Evolutionary conservation across 768 basidiomycete species (phyloP), one percentile per base, ranked within the genome.

Genomic region (Mrakia frigida): DNA sequence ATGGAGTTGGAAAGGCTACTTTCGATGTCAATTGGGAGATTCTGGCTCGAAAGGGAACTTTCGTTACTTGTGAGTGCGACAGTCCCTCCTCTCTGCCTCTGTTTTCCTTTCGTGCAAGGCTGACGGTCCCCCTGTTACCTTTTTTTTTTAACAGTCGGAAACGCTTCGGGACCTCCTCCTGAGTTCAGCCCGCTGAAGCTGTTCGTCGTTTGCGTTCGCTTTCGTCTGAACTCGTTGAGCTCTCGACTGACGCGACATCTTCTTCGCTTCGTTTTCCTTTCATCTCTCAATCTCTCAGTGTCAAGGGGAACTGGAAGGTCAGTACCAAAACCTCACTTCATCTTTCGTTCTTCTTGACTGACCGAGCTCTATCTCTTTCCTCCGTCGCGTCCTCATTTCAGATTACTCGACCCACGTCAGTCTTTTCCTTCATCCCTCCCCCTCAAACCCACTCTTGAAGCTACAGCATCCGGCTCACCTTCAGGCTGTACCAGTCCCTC

Each of bases 1-100:
- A 99, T 80, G 96, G 96, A 39, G 93, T 99, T n/a, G 96, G 96
- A 1, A 95, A 92, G 85, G 92, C 93, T 82, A 98, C 94, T 88
- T 95, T 84, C 76, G 91, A 86, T 1, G 39, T 75, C 25, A 78
- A 80, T 74, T 79, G 79, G 41, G 21, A 59, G 77, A 78, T n/a
- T 33, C 74, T 16, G 52, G 75, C 61, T 70, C 39, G 23, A 13
- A 67, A 77, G 35, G 63, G 75, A 67, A 78, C 77, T 56, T 33
- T 77, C 72, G 25, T 63, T 46, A 71, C 80, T 60, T 33, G 23
- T 74, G 50, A 70, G 75, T 73, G 52, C 35, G 21, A 25, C 23
- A 9, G 31, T 3, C 37, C 6, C n/a, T 14, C 3, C 60, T 18
- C 25, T 61, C 4, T 28, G 63, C 46, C 11, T 18, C 23, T n/a